Base-by-base conservation (phyloP, 208 protist species). In the Crithidia mellificae region DNA sequence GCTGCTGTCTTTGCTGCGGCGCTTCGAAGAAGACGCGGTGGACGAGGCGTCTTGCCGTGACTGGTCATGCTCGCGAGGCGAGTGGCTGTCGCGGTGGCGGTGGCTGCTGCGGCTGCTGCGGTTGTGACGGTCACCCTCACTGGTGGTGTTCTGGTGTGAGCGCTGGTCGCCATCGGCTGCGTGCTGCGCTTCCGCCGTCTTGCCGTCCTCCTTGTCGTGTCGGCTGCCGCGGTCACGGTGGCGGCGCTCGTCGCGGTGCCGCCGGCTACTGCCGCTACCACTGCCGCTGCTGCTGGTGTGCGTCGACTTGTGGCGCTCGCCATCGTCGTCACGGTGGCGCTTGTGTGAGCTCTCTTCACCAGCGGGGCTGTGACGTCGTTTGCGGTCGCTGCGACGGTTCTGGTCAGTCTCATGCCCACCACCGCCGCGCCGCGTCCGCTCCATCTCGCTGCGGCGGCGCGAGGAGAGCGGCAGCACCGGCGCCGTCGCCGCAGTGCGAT, bases 261-360 rank as follows among this genome's bases (percentile, higher is more conserved):
- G 29, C 7, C 34, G 32, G 14, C 53, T 24, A 15, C 38, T 44
- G 55, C 43, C 22, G 24, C 56, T n/a, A 1, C 25, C 39, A 27
- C 58, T 30, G 41, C 20, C 17, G 50, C 17, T 4, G n/a, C 41
- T 36, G 27, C 27, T 15, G 50, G 3, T 17, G 11, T 38, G 32
- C 29, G 7, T 52, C 7, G 53, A 30, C 36, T 58, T 50, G 25
- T 56, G 20, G 20, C 38, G 43, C 20, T 51, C 41, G 25, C 29
- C 12, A 2, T 38, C 14, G 6, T 63, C 69, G 12, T 55, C 68
- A 20, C 25, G 39, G 27, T 41, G 49, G 41, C 59, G 51, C 17
- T 34, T 50, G 14, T 29, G 50, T 8, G 25, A 19, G 24, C 61
- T 19, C 20, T 68, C 62, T 2, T 0, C n/a, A 30, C 22, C 34